Evolutionary conservation across 2,329 filamentous ascomycete species (phyloP), one percentile per base, ranked within the genome.

Genomic region (Beauveria varroae): DNA sequence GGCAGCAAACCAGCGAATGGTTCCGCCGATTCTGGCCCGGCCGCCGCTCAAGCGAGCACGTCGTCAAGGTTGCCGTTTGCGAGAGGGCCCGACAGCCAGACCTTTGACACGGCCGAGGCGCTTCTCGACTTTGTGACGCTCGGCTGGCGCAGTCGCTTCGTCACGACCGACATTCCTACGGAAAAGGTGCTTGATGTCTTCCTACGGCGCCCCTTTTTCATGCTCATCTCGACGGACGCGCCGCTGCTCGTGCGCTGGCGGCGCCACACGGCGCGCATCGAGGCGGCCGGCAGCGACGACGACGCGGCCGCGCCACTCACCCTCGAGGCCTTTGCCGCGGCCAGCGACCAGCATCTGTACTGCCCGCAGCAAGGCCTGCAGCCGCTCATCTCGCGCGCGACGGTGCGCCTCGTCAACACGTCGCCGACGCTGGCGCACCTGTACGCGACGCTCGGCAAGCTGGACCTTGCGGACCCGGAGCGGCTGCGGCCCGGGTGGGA

Each of bases 401-500:
- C 93, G 46, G 81, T 98, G 63, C 89, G 91, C 61, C 82, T 99
- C 5, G 84, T 98, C 68, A 99, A 99, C 78, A 88, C 89, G 3
- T 89, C 90, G 0, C 80, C 84, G 18, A 88, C 87, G 28, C 76
- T 96, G 1, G 77, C 85, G 10, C 83, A 88, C 66, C 81, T 98
- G 6, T 86, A 91, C 72, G 79, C 82, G 3, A 87, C 89, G 9
- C 83, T 99, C 1, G 81, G 83, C 54, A 82, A 85, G 52, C 82
- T 97, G 8, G 85, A 96, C 71, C 83, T 99, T 28, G 82, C 88
- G 1, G 87, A 95, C 69, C 83, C 88, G 40, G 84, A 89, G 67
- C 88, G 95, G 2, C 81, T 99, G 41, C 86, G 95, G 1, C 95
- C 95, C 1, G 87, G 85, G 54, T 99, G 95, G 95, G 95, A 99